phyloP scores from a whole-genome alignment of 2,329 filamentous ascomycete species.

The Penicillium sumatraense region DNA sequence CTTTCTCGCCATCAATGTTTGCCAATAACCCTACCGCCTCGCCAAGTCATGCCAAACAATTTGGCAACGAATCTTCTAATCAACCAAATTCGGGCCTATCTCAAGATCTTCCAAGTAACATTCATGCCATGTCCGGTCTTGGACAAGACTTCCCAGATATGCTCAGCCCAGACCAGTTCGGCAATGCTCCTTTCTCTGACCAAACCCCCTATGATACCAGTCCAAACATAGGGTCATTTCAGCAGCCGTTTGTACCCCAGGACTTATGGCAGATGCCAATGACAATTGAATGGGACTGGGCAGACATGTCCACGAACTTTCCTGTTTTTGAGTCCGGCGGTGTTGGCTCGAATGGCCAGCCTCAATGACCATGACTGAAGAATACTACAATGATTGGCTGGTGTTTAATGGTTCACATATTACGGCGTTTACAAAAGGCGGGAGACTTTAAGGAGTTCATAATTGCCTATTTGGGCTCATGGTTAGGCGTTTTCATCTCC shows the following conservation, averaged over 20 bases:
- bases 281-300: constrained; percentile 91
- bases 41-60: constrained; percentile 25
- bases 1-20: constrained; percentile 34
- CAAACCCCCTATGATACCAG: constrained; percentile 34
- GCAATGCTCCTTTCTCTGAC: constrained; percentile 37
- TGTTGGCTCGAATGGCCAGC: constrained; percentile 26
- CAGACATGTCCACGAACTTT: constrained; percentile 48
- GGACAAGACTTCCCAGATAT: constrained; percentile 44
- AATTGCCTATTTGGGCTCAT: constrained; percentile 1
- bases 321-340: constrained; percentile 37
- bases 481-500: constrained; percentile 9
- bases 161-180: constrained; percentile 41
- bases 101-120: constrained; percentile 28
- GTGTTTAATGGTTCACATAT: constrained; percentile 1
- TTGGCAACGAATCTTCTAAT: constrained; percentile 29
- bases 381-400: not conserved
- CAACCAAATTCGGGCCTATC: constrained; percentile 27
- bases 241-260: constrained; percentile 87
- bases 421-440: constrained; percentile 10
- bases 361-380: constrained; percentile 28
- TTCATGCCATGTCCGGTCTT: constrained; percentile 34
- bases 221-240: constrained; percentile 58
- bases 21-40: constrained; percentile 25
- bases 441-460: not conserved
- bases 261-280: constrained; percentile 96